Evolutionary conservation across 2,329 filamentous ascomycete genomes (phyloP), one percentile per base, ranked within the genome.

Genomic region (Fusarium ambrosium): DNA sequence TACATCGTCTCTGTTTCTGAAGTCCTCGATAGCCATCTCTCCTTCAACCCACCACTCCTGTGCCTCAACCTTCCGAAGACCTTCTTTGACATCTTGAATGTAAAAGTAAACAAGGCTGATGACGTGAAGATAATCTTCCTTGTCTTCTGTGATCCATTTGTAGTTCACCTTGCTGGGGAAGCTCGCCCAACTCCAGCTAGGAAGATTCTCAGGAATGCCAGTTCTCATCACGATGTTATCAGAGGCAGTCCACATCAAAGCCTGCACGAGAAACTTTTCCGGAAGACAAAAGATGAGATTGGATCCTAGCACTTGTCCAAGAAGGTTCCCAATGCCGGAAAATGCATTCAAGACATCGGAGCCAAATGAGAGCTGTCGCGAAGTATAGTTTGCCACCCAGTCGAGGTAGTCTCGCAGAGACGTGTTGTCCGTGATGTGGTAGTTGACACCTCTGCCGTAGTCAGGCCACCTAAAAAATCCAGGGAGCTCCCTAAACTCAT

Each of bases 371-470:
- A 61, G 58, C 7, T 45, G 58, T 20, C 37, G 24, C 7, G 37
- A 61, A 24, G 58, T 61, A n/a, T 61, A 61, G 24, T 61, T 20
- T 32, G 22, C 24, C 24, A 45, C 58, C 58, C 58, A 61, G 13
- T 34, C 24, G 2, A 61, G 27, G n/a, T 61, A 61, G 18, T 61
- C 58, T 14, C 16, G 11, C 3, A 22, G 11, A 16, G 58, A 43
- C 3, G 37, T 45, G 13, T 20, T 45, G 11, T 61, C 18, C 3
- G 58, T 61, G 27, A 61, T 45, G 58, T 45, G 58, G 7, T 43
- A 61, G 37, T 45, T 32, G 58, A 61, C 11, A 16, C 10, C 7
- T 27, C 36, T 43, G 18, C 58, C 58, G 14, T 16, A 16, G 4
- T 32, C 27, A 13, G 58, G 58, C 58, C 58, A 60, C 10, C 37